Conservation (phyloP, 2,329 filamentous ascomycete genomes). For the Diaporthe sp. region DNA sequence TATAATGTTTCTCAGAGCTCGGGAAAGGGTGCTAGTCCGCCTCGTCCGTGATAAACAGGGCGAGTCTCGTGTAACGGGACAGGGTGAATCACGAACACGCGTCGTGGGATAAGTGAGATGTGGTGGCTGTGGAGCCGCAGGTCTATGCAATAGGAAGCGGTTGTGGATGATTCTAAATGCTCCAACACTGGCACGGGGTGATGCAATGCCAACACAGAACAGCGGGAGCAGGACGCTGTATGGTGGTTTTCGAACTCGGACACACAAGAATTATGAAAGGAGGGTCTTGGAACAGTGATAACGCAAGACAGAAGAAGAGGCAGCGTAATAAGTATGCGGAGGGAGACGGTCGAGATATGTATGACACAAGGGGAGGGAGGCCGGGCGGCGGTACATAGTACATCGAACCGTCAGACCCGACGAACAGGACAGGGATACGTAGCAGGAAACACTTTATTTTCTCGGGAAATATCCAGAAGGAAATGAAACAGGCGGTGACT, state of each 20-base stretch:
- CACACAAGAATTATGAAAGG: constrained; percentile 23
- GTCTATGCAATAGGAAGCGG: constrained; percentile 38
- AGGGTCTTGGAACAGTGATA: constrained; percentile 7
- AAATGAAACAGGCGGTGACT: constrained; percentile 44
- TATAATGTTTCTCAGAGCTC: constrained; percentile 40
- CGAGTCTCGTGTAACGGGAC: constrained; percentile 40
- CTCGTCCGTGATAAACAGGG: constrained; percentile 40
- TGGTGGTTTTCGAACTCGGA: constrained; percentile 34
- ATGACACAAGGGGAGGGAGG: constrained; percentile 39
- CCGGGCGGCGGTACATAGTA: constrained; percentile 34
- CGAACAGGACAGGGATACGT: constrained; percentile 39
- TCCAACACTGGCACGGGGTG: constrained; percentile 41
- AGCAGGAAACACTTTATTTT: constrained; percentile 40
- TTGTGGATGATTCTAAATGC: constrained; percentile 37
- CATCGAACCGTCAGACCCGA: constrained; percentile 35
- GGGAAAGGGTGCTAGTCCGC: constrained; percentile 35
- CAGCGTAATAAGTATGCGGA: constrained; percentile 38
- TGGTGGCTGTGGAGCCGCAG: constrained; percentile 42
- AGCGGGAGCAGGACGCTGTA: constrained; percentile 40
- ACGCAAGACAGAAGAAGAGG: constrained; percentile 19
- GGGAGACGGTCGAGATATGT: constrained; percentile 41
- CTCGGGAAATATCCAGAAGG: constrained; percentile 40
- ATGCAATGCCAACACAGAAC: constrained; percentile 43
- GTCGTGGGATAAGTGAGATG: constrained; percentile 26
- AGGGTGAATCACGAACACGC: constrained; percentile 38